These are phyloP conservation scores for Coemansia sp. DNA, from an alignment of 192 early-diverging fungal genomes.

Conservation along the genomic window DNA sequence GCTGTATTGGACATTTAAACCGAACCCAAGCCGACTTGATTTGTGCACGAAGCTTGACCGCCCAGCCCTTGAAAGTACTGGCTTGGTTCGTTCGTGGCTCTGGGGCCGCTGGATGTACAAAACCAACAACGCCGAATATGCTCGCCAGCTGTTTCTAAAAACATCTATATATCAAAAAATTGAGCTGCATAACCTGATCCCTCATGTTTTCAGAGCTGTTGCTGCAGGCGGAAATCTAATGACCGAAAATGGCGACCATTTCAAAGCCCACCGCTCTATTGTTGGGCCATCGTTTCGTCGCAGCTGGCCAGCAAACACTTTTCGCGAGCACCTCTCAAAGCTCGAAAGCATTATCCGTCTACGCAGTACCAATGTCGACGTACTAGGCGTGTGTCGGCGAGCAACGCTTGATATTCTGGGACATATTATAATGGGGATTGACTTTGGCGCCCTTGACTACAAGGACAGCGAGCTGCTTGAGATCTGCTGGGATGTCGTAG, in stretches of 20 bases:
- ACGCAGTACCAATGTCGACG: slow-evolving; percentile 13
- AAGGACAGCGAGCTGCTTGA: slow-evolving; percentile 40
- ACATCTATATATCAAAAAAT: slow-evolving; percentile 43
- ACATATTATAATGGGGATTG: slow-evolving; percentile 45
- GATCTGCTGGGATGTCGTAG: slow-evolving; percentile 49
- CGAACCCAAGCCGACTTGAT: slow-evolving; percentile 30
- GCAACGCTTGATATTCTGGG: slow-evolving; percentile 46
- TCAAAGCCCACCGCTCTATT: slow-evolving; percentile 42
- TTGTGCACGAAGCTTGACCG: slow-evolving; percentile 36
- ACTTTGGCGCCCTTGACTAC: slow-evolving; percentile 47
- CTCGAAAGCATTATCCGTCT: slow-evolving; percentile 26
- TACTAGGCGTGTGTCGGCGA: slow-evolving; percentile 33
- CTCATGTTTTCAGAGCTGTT: slow-evolving; percentile 38
- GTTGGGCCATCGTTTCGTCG: slow-evolving; percentile 48
- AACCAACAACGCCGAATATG: slow-evolving; percentile 49
- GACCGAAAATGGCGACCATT: slow-evolving; percentile 47
- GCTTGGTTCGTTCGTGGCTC: slow-evolving; percentile 39
- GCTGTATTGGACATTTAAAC: slow-evolving; percentile 47
- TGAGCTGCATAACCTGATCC: slow-evolving; percentile 48
- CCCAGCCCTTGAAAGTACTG: slow-evolving; percentile 26
- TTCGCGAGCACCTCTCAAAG: slow-evolving; percentile 29
- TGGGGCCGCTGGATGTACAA: slow-evolving; percentile 54
- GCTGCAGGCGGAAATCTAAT: slow-evolving; percentile 49
- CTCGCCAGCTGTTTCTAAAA: slow-evolving; percentile 45
- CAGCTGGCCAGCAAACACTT: slow-evolving; percentile 40